These are phyloP conservation scores for Pseudogymnoascus sp. DNA, from an alignment of 2,329 filamentous ascomycete genomes.

Conservation along the genomic window DNA sequence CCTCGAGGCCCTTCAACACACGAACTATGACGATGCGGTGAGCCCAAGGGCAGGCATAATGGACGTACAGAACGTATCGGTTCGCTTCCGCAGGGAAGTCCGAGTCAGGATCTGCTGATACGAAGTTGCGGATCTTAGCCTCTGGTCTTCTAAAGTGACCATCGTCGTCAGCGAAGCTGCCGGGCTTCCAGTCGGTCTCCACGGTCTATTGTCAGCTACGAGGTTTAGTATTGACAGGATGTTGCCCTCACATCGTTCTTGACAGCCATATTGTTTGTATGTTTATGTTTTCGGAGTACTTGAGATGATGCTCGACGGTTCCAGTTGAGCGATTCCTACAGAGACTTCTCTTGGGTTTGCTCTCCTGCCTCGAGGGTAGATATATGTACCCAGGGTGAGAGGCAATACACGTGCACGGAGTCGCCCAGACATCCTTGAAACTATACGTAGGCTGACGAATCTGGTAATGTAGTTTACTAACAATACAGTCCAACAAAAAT, in stretches of 20 bases:
- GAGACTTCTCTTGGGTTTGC: not conserved
- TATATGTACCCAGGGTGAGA: not conserved
- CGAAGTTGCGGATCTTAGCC: constrained; percentile 63
- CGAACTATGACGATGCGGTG: constrained; percentile 67
- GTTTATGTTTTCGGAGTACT: not conserved
- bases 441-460: not conserved
- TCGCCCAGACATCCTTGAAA: not conserved
- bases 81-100: constrained; percentile 56
- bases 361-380: not conserved
- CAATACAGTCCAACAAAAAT: not conserved
- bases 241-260: not conserved
- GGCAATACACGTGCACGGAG: not conserved
- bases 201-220: not conserved
- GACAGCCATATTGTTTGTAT: not conserved
- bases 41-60: constrained; percentile 34
- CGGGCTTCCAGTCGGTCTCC: not conserved
- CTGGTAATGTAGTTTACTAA: not conserved
- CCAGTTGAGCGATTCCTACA: not conserved
- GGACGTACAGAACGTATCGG: constrained; percentile 46
- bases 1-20: constrained; percentile 63
- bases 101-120: constrained; percentile 32
- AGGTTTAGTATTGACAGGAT: not conserved
- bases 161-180: constrained; percentile 52
- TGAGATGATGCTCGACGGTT: not conserved
- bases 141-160: constrained; percentile 85